These are phyloP conservation scores for Catunica adiposa DNA, from an alignment of 2,329 filamentous ascomycete species.

Conservation along the genomic window DNA sequence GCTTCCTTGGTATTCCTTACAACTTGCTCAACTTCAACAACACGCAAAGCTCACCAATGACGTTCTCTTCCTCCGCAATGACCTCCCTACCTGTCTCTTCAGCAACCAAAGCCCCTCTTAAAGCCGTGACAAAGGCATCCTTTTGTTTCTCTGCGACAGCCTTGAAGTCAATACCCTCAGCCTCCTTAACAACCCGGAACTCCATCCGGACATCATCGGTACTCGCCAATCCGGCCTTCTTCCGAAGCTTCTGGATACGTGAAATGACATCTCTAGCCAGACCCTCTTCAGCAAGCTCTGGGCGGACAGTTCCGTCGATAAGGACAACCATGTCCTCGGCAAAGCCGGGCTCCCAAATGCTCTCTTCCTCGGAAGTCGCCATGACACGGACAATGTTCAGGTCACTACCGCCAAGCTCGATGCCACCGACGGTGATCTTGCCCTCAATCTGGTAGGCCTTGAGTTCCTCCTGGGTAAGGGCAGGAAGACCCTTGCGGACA, in stretches of 20 bases:
- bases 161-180: slow-evolving; percentile 56
- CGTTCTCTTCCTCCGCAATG: slow-evolving; percentile 70
- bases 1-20: slow-evolving; percentile 24
- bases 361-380: slow-evolving; percentile 1
- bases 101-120: slow-evolving; percentile 57
- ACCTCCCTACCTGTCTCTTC: slow-evolving; percentile 24
- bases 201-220: slow-evolving; percentile 96
- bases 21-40: slow-evolving; percentile 60
- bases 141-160: slow-evolving; percentile 53
- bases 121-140: slow-evolving; percentile 54
- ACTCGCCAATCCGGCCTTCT: slow-evolving; percentile 78
- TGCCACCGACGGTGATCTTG: slow-evolving; percentile 69
- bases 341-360: slow-evolving; percentile 18
- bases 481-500: slow-evolving; percentile 69
- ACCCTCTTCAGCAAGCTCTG: slow-evolving; percentile 76
- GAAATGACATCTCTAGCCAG: slow-evolving; percentile 85
- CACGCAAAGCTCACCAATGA: slow-evolving; percentile 70
- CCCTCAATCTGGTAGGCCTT: slow-evolving; percentile 59
- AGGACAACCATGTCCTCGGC: slow-evolving; percentile 55
- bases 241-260: slow-evolving; percentile 78
- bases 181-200: slow-evolving; percentile 66
- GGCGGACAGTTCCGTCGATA: slow-evolving; percentile 65
- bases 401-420: slow-evolving; percentile 66
- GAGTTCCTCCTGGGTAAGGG: slow-evolving; percentile 59
- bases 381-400: slow-evolving; percentile 31